Base-by-base conservation (phyloP, 192 early-diverging fungal genomes). In the Podila clonocystis region DNA sequence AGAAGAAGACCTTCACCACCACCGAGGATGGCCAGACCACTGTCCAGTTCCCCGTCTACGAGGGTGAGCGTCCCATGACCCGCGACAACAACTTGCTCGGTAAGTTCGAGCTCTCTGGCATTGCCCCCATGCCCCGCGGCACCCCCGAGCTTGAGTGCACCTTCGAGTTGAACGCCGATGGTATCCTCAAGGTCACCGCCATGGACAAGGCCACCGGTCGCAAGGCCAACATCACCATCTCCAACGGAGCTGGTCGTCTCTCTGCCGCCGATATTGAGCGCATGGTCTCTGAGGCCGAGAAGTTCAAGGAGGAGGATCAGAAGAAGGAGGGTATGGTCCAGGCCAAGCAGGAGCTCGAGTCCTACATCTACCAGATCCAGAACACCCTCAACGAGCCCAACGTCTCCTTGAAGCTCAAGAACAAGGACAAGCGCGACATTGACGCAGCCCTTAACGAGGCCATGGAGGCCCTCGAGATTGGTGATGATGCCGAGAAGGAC, bases 71-170 rank as follows among this genome's bases (percentile, higher is more conserved):
- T 89, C 85, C 95, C 38, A 92, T 93, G 82, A 98, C 97, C 78
- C 94, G 95, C 91, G 97, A 99, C 88, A 98, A 99, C 94, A 97
- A 98, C 91, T 84, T 96, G 67, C 93, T 99, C 73, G 97, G 97
- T 77, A 98, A 99, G 88, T 98, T 99, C 86, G 96, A 97, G 82
- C 92, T 99, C 66, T 92, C 95, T 58, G 97, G 97, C 80, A 99
- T 99, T 82, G 93, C 97, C 24, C 97, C 97, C 49, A 96, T 96
- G 61, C 97, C 96, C 41, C 95, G 97, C 79, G 97, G 97, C 82
- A 88, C 85, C 87, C 91, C 94, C 61, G 91, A 94, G 89, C 87
- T 95, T 65, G 88, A 93, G 87, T 91, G 90, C 80, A 94, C 93
- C 65, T 94, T 95, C 49, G 94, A 95, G 75, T 84, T 95, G 60